These are phyloP conservation scores for Phialocephala sp. DNA, from an alignment of 2,329 filamentous ascomycete genomes.

Conservation along the genomic window DNA sequence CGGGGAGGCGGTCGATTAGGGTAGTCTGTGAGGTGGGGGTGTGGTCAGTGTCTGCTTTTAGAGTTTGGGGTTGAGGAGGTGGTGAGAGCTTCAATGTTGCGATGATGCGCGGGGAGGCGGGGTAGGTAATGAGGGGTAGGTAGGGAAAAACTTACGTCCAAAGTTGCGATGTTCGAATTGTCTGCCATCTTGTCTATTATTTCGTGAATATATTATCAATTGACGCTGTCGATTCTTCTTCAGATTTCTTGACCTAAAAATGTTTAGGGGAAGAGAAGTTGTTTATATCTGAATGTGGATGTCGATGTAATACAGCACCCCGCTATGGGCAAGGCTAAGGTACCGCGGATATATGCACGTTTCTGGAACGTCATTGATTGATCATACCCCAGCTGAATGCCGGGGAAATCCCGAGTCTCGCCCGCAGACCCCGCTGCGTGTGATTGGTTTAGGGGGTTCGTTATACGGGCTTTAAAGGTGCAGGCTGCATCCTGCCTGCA, in stretches of 20 bases:
- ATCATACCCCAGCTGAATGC: background rate
- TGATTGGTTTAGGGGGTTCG: too few relatives aligned
- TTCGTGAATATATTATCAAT: background rate
- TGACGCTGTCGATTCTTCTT: too few relatives aligned
- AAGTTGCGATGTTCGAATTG: slow-evolving; percentile 29
- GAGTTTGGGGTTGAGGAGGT: background rate
- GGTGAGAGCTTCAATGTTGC: slow-evolving; percentile 4
- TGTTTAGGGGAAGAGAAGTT: too few relatives aligned
- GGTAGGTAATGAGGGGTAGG: slow-evolving; percentile 17
- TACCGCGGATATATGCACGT: background rate
- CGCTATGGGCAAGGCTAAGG: background rate
- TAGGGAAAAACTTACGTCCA: slow-evolving; percentile 29
- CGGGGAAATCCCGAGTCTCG: slow-evolving; percentile 11
- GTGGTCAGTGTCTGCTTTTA: slow-evolving; percentile 12
- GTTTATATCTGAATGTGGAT: background rate
- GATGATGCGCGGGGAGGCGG: slow-evolving; percentile 16
- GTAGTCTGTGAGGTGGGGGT: slow-evolving; percentile 56
- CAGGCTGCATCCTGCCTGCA: too few relatives aligned
- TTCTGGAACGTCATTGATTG: slow-evolving; percentile 4
- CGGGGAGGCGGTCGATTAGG: slow-evolving; percentile 71
- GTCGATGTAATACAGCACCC: background rate
- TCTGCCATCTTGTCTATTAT: slow-evolving; percentile 30
- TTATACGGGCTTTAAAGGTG: too few relatives aligned
- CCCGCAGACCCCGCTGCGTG: background rate
- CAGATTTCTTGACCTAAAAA: too few relatives aligned